Conservation (phyloP, 177 flowering plant genomes). For the Vitis hybrid region DNA sequence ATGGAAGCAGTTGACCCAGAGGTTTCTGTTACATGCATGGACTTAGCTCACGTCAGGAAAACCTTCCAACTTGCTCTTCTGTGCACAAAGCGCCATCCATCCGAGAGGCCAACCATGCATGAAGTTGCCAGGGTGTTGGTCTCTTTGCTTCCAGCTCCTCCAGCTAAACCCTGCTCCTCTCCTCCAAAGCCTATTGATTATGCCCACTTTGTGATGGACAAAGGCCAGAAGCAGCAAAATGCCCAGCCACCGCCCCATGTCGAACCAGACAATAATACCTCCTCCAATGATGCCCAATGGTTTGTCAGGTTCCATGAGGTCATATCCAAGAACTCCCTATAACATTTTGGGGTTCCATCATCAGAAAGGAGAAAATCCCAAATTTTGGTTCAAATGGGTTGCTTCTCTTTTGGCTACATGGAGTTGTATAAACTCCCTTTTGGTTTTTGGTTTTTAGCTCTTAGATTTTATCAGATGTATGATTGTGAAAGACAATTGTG, state of each 20-base stretch:
- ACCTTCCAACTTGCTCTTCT: constrained; percentile 83
- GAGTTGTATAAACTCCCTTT: too few relatives aligned
- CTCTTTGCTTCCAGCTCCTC: constrained; percentile 63
- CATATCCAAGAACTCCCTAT: constrained; percentile 56
- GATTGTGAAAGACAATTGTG: neutral
- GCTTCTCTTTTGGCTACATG: neutral
- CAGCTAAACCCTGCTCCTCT: constrained; percentile 23
- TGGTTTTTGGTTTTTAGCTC: too few relatives aligned
- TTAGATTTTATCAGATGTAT: neutral
- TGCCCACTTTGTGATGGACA: constrained; percentile 43
- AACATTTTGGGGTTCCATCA: neutral
- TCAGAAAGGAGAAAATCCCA: neutral
- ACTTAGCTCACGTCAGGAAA: constrained; percentile 57
- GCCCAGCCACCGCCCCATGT: constrained; percentile 18
- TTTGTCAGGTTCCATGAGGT: constrained; percentile 69
- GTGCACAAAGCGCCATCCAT: constrained; percentile 68
- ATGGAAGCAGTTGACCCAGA: constrained; percentile 94
- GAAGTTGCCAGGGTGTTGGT: constrained; percentile 69
- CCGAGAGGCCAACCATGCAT: constrained; percentile 87
- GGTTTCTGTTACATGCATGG: constrained; percentile 84
- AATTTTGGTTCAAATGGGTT: constrained; percentile 15
- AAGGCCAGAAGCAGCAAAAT: constrained; percentile 34
- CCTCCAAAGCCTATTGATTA: constrained; percentile 43
- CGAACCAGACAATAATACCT: constrained; percentile 23
- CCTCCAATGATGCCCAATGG: constrained; percentile 79